Evolutionary conservation across 768 basidiomycete genomes (phyloP), one percentile per base, ranked within the genome.

Genomic region (Paxillus rubicundulus): DNA sequence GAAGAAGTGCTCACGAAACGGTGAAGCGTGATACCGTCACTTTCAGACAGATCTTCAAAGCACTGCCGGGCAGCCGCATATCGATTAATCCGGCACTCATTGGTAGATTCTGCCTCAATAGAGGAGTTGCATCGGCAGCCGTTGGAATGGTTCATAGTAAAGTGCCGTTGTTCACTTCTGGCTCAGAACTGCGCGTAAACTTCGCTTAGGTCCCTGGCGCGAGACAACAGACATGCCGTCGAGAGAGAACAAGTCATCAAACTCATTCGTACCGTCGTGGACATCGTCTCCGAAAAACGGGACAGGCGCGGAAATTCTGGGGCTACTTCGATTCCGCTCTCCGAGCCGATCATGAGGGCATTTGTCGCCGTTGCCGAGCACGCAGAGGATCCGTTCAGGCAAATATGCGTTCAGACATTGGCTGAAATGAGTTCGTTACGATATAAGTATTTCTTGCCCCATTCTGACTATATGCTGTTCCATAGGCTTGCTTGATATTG

Each of bases 231-330:
- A 61, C 79, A 85, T 64, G 81, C 81, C 12, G 79, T 85, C 5
- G 97, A 94, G 71, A 91, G 92, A 64, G 93, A 97, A 64, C 95
- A 98, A 68, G 92, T 82, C 18, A 82, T 99, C 59, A 91, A 92
- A 54, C 82, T 98, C 18, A 84, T 98, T 49, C 86, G 97, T 17
- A 72, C 84, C 3, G 82, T 93, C 21, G 81, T 95, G 7, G 83
- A 90, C 59, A 78, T 94, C 34, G 87, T 89, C 12, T 84, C 85
- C 12, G 78, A 81, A 45, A 77, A 81, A 38, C 60, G 69, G 34
- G 73, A 79, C 24, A 71, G 73, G 39, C 66, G 74, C 24, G 70
- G 72, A 18, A 70, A 70, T 36, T 55, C 54, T 9, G 75, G 74
- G 9, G 62, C 74, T 9, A 77, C 78, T 10, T 66, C 67, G 2